These are phyloP conservation scores for Fusarium mangiferae DNA, from an alignment of 2,329 filamentous ascomycete species.

Conservation along the genomic window DNA sequence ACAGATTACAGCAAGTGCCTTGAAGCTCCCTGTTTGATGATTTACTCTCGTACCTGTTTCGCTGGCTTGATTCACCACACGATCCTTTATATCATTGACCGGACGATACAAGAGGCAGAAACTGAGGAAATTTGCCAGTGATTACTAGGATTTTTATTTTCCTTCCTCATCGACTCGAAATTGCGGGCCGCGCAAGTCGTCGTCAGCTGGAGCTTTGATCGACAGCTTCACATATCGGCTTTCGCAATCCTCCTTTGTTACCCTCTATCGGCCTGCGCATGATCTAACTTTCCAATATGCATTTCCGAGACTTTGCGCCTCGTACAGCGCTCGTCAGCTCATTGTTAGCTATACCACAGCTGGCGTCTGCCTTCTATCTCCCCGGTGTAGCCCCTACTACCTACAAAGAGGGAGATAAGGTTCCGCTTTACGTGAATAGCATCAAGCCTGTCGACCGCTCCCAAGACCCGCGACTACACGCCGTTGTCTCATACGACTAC, in stretches of 20 bases:
- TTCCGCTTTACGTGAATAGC: conserved; percentile 92
- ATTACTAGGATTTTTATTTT: not conserved
- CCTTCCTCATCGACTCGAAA: not conserved
- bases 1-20: conserved; percentile 40
- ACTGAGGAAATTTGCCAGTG: not conserved
- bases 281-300: conserved; percentile 54
- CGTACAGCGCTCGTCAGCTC: conserved; percentile 60
- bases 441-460: conserved; percentile 85
- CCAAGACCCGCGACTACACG: conserved; percentile 83
- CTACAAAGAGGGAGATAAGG: conserved; percentile 81
- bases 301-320: conserved; percentile 57
- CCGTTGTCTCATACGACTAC: conserved; percentile 96
- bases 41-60: conserved; percentile 32
- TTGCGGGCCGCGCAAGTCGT: conserved; percentile 37
- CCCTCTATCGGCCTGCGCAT: conserved; percentile 38
- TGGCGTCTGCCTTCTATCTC: conserved; percentile 86
- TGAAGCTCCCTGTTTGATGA: conserved; percentile 39
- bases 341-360: conserved; percentile 62
- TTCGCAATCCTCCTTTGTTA: conserved; percentile 24
- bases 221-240: conserved; percentile 22
- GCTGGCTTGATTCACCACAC: conserved; percentile 32
- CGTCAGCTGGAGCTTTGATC: conserved; percentile 31
- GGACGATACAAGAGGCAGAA: not conserved
- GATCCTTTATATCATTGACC: conserved; percentile 6
- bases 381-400: conserved; percentile 95